Conservation (phyloP, 352 stramenopile species). For the Phytophthora niederhauseri region DNA sequence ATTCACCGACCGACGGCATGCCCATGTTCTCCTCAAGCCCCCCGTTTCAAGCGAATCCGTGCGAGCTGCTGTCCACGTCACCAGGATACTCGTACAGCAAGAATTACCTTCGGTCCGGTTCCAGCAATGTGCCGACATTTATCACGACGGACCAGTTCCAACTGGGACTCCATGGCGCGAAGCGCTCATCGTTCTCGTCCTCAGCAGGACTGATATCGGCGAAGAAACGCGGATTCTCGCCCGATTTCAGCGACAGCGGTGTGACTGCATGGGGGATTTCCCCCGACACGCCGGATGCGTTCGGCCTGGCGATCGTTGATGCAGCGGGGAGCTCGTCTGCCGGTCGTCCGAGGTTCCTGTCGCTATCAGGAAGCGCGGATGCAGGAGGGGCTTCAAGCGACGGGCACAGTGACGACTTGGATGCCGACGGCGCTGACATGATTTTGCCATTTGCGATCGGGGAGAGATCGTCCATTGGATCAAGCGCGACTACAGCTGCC, state of each 20-base stretch:
- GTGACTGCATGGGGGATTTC: constrained; percentile 70
- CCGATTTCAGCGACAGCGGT: constrained; percentile 64
- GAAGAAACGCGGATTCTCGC: constrained; percentile 59
- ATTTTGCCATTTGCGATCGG: constrained; percentile 75
- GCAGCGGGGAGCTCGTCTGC: constrained; percentile 23
- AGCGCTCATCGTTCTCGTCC: constrained; percentile 23
- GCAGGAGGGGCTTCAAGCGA: constrained; percentile 1
- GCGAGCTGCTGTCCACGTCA: constrained; percentile 72
- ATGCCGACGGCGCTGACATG: constrained; percentile 37
- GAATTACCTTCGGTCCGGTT: constrained; percentile 54
- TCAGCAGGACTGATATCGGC: constrained; percentile 26
- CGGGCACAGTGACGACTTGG: constrained; percentile 26
- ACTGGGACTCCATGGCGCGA: constrained; percentile 29
- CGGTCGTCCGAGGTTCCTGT: constrained; percentile 52
- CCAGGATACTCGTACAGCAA: constrained; percentile 80
- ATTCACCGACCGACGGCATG: constrained; percentile 23
- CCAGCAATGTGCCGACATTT: constrained; percentile 58
- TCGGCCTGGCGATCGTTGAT: constrained; percentile 57
- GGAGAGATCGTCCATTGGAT: constrained; percentile 36
- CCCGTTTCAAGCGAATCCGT: constrained; percentile 70
- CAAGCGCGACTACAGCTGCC: constrained; percentile 52
- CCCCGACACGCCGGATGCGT: constrained; percentile 66
- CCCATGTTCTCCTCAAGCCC: constrained; percentile 55
- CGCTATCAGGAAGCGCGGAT: constrained; percentile 31
- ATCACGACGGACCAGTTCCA: constrained; percentile 63